These are phyloP conservation scores for Talaromyces sp. DNA, from an alignment of 2,329 filamentous ascomycete genomes.

Conservation along the genomic window DNA sequence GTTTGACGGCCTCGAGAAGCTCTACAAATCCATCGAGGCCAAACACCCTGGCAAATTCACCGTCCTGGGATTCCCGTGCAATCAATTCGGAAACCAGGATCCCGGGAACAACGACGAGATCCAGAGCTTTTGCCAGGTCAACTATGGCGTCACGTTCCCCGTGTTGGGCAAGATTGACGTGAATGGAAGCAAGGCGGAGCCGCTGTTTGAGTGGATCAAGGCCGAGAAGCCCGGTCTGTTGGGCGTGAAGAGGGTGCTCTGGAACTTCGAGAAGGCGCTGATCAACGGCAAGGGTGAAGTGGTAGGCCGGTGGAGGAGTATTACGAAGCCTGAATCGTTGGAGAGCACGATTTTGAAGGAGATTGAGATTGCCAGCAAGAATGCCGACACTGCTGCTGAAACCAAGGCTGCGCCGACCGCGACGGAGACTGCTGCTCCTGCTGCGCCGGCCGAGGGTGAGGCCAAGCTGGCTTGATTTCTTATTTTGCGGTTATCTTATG, in stretches of 20 bases:
- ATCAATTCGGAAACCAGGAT: constrained; percentile 92
- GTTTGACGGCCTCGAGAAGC: constrained; percentile 81
- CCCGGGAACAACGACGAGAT: constrained; percentile 78
- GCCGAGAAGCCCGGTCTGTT: constrained; percentile 71
- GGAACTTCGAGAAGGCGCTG: constrained; percentile 99
- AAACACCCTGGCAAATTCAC: constrained; percentile 72
- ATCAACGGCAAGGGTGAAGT: constrained; percentile 82
- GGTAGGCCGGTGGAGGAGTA: constrained; percentile 80
- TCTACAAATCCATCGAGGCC: constrained; percentile 74
- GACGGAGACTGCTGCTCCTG: constrained; percentile 11
- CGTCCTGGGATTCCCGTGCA: constrained; percentile 95
- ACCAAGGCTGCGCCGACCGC: constrained; percentile 7
- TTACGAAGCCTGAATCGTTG: constrained; percentile 77
- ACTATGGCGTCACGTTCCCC: constrained; percentile 91
- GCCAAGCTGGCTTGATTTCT: constrained; percentile 12
- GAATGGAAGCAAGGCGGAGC: constrained; percentile 77
- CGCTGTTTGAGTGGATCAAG: constrained; percentile 74
- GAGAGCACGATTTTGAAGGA: constrained; percentile 73
- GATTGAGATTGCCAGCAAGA: constrained; percentile 55
- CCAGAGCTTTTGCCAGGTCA: constrained; percentile 81
- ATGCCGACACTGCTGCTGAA: constrained; percentile 19
- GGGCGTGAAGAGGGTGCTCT: constrained; percentile 90
- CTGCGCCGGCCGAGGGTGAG: constrained; percentile 12
- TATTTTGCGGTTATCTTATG: neutral
- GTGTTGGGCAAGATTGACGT: constrained; percentile 90